Evolutionary conservation across 768 basidiomycete genomes (phyloP).

Genomic region (Saitozyma sp.): DNA sequence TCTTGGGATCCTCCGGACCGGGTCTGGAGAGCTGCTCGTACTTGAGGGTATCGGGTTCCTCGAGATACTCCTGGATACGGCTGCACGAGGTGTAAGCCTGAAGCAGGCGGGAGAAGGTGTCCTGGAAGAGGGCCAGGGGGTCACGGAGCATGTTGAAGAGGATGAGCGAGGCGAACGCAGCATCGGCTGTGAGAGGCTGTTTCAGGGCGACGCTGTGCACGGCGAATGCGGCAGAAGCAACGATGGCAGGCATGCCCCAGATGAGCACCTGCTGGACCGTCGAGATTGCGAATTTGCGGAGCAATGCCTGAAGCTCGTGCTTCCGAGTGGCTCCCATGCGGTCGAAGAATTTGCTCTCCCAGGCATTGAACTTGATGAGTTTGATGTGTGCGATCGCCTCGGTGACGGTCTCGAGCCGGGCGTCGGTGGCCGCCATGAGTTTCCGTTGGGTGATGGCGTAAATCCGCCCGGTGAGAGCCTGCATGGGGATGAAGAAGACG

Average conservation of each 20-base stretch:
- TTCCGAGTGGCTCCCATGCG: conserved; percentile 49
- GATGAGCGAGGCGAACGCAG: conserved; percentile 55
- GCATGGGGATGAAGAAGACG: conserved; percentile 44
- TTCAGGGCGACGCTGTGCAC: conserved; percentile 51
- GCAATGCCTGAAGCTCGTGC: conserved; percentile 50
- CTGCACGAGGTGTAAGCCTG: conserved; percentile 50
- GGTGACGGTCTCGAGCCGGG: conserved; percentile 53
- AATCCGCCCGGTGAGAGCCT: conserved; percentile 39
- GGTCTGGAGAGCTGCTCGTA: conserved; percentile 48
- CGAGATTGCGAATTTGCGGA: conserved; percentile 44
- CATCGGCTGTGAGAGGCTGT: conserved; percentile 52
- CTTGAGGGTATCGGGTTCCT: conserved; percentile 55
- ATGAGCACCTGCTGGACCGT: conserved; percentile 44
- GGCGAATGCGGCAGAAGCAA: conserved; percentile 51
- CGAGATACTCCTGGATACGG: conserved; percentile 53
- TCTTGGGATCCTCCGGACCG: conserved; percentile 41
- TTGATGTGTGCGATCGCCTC: conserved; percentile 55
- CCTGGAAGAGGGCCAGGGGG: conserved; percentile 50
- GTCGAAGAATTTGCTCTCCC: conserved; percentile 53
- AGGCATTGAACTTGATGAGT: conserved; percentile 55
- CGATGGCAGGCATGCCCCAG: conserved; percentile 52
- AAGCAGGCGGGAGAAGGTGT: conserved; percentile 38
- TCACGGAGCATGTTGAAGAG: conserved; percentile 55
- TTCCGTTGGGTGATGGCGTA: conserved; percentile 43
- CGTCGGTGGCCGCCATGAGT: conserved; percentile 54